Base-by-base conservation (phyloP, 2,329 filamentous ascomycete genomes). In the Aspergillus bombycis region DNA sequence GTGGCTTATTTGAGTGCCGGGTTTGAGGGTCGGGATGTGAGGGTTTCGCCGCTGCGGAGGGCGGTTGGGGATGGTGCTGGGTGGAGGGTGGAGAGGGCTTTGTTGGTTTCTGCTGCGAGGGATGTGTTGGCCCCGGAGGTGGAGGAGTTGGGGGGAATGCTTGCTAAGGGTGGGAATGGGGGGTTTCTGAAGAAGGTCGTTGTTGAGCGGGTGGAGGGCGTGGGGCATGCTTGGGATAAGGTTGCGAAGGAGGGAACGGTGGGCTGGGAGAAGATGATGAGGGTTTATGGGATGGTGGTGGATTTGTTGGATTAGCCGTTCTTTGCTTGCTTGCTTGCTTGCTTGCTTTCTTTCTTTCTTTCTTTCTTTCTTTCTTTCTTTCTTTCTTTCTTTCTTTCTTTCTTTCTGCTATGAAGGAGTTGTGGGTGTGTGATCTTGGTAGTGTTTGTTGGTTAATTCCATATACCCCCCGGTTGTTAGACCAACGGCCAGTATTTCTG, bases 171-270 rank as follows among this genome's bases (percentile, higher is more conserved):
- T 41, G 43, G 7, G 60, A 1, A 26, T 6, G 61, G 9, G 61
- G 63, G 62, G 12, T 48, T 48, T 28, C 28, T 48, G 45, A 65
- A 65, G 45, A 38, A 59, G 14, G 65, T 70, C 3, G 36, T 69
- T 14, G 61, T 62, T 62, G 71, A 75, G 52, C 68, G 71, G 48
- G 71, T 76, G 61, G 64, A 75, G 4, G 70, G 68, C 4, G 73
- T 72, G 57, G 70, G 69, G 16, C 78, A 81, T 70, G 78, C 70
- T 3, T 80, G 73, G 68, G 78, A 80, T 64, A 79, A 80, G 67
- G 64, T 70, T 36, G 65, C 65, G 0, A 62, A 70, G 38, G 63
- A 67, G 41, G 77, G 74, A 16, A 71, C 69, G 2, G 58, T 64
- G 21, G 62, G 74, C 41, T 69, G 66, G 58, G 52, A 68, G 23